Evolutionary conservation across 768 basidiomycete species (phyloP), one percentile per base, ranked within the genome.

Genomic region (Suillus subalutaceus): DNA sequence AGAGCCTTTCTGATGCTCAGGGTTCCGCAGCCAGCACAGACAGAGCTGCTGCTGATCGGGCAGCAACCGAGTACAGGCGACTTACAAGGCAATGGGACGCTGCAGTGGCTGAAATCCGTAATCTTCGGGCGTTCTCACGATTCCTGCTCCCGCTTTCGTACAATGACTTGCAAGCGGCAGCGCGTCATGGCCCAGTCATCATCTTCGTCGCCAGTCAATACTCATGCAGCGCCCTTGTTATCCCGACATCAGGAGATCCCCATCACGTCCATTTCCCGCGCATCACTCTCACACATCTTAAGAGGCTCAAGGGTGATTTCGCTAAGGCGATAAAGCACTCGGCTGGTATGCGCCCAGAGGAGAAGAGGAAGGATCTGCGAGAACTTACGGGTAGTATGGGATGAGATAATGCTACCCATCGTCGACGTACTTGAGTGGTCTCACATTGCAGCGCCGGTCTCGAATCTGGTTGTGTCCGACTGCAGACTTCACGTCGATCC

Each of bases 401-500:
- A 26, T 0, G 2, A 15, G 15, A 52, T 52, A 26, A 52, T 26
- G 26, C 50, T 52, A 15, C 50, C 50, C 13, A 26, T 52, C 4
- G 50, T 52, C 50, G 8, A 23, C 1, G 15, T 26, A 26, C 50
- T 52, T 13, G 0, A 26, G 23, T 10, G 50, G 3, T 2, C 26
- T 52, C 2, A 16, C n/a, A 26, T 6, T n/a, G 1, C 12, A 1
- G 32, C 10, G 2, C 23, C 1, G 7, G 1, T 55, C 50, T 15
- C 62, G 62, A 13, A 37, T 50, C 10, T 72, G 68, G 71, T 67
- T 70, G 70, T 71, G 70, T 58, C 70, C 70, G 1, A 70, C 67
- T 2, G 56, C 66, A 13, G 12, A 13, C 0, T n/a, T 46, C 10
- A 46, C 46, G 0, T n/a, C 46, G 2, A 10, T 44, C 66, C 23